phyloP scores from a whole-genome alignment of 441 rosid genomes.

The Adansonia grandidieri region DNA sequence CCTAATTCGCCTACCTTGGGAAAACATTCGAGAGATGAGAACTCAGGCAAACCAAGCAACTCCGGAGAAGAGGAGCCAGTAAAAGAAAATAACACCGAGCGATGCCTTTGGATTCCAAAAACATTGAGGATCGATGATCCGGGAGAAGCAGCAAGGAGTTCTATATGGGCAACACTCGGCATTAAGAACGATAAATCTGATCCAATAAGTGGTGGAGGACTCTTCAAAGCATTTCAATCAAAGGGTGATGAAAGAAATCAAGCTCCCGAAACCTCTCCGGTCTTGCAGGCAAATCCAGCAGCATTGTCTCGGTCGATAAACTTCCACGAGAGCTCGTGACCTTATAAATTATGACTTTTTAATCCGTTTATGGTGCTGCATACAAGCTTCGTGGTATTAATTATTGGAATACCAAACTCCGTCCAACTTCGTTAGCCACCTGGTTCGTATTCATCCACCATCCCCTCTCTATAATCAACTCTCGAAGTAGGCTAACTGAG shows the following conservation, averaged over 20 bases:
- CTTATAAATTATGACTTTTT: conserved; percentile 22
- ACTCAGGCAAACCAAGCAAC: conserved; percentile 38
- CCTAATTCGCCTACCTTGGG: conserved; percentile 88
- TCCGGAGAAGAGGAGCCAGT: conserved; percentile 37
- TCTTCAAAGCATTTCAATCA: conserved; percentile 64
- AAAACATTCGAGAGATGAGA: conserved; percentile 87
- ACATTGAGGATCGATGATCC: conserved; percentile 88
- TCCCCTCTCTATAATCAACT: conserved; percentile 20
- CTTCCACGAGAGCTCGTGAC: conserved; percentile 73
- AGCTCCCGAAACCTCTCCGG: conserved; percentile 49
- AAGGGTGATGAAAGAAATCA: conserved; percentile 45
- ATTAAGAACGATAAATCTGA: conserved; percentile 66
- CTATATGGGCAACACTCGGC: conserved; percentile 87
- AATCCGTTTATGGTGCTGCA: conserved; percentile 25
- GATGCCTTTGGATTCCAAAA: conserved; percentile 84
- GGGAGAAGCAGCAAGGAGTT: conserved; percentile 85
- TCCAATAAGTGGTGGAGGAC: conserved; percentile 44
- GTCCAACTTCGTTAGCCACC: neutral
- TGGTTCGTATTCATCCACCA: conserved; percentile 12
- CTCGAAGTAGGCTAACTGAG: conserved; percentile 8
- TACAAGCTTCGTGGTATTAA: neutral
- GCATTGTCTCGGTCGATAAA: conserved; percentile 81
- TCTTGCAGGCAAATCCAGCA: conserved; percentile 84
- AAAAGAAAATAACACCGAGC: conserved; percentile 51
- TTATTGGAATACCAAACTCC: neutral